Percentiles rank a stretch among this genome's conserved stretches.
Conservation (phyloP, 2,329 filamentous ascomycete species). For the Monosporascus ibericus region DNA sequence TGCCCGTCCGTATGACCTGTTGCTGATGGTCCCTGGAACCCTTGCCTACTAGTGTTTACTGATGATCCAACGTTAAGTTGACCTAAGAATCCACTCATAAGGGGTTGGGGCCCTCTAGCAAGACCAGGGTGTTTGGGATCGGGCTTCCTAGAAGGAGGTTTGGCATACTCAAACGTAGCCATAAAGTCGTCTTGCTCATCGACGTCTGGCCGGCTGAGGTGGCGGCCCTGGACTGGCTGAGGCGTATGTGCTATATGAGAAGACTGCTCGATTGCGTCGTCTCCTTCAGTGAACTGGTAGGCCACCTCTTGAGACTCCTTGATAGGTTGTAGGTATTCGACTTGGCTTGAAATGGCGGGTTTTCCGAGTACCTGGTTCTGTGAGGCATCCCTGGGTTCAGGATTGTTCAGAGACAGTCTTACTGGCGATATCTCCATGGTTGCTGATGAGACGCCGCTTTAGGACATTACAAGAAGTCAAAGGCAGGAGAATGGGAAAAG, state of each 20-base stretch:
- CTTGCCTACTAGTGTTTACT: not conserved
- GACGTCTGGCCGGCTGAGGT: not conserved
- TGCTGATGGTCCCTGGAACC: not conserved
- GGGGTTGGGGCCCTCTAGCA: not conserved
- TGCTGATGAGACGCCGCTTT: not conserved
- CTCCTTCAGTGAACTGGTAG: not conserved
- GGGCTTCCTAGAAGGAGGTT: not conserved
- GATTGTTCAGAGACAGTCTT: not conserved
- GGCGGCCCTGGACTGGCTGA: not conserved
- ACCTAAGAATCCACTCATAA: not conserved
- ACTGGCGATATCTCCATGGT: not conserved
- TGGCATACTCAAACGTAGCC: not conserved
- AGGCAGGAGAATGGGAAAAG: too few relatives aligned
- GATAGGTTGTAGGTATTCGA: not conserved
- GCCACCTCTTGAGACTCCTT: not conserved
- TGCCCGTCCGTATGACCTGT: not conserved
- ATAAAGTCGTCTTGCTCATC: not conserved
- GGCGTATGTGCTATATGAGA: not conserved
- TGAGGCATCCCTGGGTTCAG: not conserved
- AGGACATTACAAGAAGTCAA: not conserved
- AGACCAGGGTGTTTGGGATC: not conserved
- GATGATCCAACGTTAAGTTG: not conserved
- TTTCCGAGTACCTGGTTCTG: not conserved
- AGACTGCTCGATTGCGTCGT: not conserved
- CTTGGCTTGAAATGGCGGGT: not conserved